These are phyloP conservation scores for Viridothelium virens DNA, from an alignment of 495 filamentous ascomycete genomes.

Conservation along the genomic window DNA sequence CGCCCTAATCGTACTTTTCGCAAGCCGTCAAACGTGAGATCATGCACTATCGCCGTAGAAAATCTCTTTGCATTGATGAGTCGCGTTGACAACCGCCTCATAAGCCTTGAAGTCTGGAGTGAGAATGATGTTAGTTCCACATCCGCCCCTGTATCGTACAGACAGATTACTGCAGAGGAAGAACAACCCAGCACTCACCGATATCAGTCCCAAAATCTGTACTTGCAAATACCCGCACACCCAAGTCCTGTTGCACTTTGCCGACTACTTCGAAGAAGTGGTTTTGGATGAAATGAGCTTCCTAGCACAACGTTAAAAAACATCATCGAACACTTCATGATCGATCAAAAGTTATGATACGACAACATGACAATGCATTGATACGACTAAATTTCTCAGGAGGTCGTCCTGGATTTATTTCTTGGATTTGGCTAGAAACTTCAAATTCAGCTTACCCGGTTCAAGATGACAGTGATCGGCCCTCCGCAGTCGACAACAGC, in stretches of 20 bases:
- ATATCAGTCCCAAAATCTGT: slow-evolving; percentile 71
- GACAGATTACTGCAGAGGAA: neutral
- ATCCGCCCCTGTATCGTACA: neutral
- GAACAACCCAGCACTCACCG: slow-evolving; percentile 43
- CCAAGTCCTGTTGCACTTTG: slow-evolving; percentile 76
- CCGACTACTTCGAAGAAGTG: slow-evolving; percentile 84
- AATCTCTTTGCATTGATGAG: slow-evolving; percentile 73
- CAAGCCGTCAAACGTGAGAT: slow-evolving; percentile 6
- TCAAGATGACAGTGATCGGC: slow-evolving; percentile 61
- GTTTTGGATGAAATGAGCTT: slow-evolving; percentile 68
- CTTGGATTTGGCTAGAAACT: too few relatives aligned
- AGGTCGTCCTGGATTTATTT: too few relatives aligned
- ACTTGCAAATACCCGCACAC: slow-evolving; percentile 63
- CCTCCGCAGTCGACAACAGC: slow-evolving; percentile 72
- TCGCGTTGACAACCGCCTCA: slow-evolving; percentile 79
- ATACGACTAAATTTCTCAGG: too few relatives aligned
- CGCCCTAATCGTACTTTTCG: neutral
- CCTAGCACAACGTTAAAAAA: slow-evolving; percentile 38
- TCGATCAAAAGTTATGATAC: neutral
- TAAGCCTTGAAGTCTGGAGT: slow-evolving; percentile 68
- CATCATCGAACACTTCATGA: neutral
- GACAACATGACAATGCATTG: neutral
- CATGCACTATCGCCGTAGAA: slow-evolving; percentile 51
- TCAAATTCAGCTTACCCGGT: slow-evolving; percentile 46
- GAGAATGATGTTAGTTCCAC: slow-evolving; percentile 10